phyloP scores from a whole-genome alignment of 495 filamentous ascomycete species.

The Copromyces sp. region DNA sequence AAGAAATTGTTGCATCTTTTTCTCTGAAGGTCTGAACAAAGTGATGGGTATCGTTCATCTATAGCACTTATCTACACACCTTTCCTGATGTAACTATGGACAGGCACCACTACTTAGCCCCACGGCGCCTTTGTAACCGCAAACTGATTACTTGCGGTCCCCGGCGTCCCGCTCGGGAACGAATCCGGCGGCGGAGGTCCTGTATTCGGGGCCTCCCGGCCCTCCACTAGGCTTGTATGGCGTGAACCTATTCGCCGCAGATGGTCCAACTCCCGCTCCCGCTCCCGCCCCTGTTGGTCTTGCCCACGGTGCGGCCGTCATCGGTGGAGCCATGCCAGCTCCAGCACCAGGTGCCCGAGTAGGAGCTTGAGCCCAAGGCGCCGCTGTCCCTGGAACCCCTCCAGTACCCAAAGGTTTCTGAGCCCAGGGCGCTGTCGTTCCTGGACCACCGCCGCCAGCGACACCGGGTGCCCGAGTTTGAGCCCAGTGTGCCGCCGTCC shows the following conservation, averaged over 20 bases:
- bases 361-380: conserved; percentile 30
- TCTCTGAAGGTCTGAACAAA: too few species aligned
- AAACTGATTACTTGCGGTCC: conserved; percentile 21
- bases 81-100: neutral
- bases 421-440: neutral
- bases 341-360: conserved; percentile 16
- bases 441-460: neutral
- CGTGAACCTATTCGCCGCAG: neutral
- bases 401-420: neutral
- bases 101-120: conserved; percentile 9
- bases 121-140: conserved; percentile 24
- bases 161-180: conserved; percentile 18
- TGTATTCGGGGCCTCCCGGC: conserved; percentile 12
- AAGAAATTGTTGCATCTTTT: neutral
- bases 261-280: neutral
- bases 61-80: neutral
- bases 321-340: conserved; percentile 2
- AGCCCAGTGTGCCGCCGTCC: conserved; percentile 32
- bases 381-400: conserved; percentile 20
- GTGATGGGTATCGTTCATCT: neutral
- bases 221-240: conserved; percentile 11
- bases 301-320: conserved; percentile 19
- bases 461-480: conserved; percentile 7
- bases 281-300: neutral
- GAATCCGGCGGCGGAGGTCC: conserved; percentile 12